These are phyloP conservation scores for Mycosphaerella arachidis DNA, from an alignment of 2,329 filamentous ascomycete genomes.

Conservation along the genomic window DNA sequence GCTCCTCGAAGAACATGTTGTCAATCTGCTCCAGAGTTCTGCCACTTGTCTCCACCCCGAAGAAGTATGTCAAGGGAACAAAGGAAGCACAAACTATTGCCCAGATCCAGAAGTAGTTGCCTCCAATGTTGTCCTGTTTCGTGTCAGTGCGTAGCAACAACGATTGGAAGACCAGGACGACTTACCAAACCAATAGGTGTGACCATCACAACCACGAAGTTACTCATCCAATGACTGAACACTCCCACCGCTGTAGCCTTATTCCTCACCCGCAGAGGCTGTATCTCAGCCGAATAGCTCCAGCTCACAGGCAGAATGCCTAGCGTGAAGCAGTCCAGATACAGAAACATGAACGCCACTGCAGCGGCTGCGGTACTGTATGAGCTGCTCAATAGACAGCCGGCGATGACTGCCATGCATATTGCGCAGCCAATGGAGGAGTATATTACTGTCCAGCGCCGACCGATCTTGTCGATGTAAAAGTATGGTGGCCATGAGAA, in stretches of 20 bases:
- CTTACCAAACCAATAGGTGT: slow-evolving; percentile 17
- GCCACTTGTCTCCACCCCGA: slow-evolving; percentile 30
- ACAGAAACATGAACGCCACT: slow-evolving; percentile 45
- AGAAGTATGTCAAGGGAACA: slow-evolving; percentile 43
- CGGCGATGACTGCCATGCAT: slow-evolving; percentile 35
- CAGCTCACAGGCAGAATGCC: slow-evolving; percentile 41
- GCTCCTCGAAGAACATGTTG: slow-evolving; percentile 32
- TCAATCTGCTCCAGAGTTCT: slow-evolving; percentile 27
- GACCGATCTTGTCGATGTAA: slow-evolving; percentile 32
- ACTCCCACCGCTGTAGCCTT: slow-evolving; percentile 47
- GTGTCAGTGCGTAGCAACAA: too few relatives aligned
- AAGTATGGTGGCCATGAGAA: slow-evolving; percentile 33
- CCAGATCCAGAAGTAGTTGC: slow-evolving; percentile 54
- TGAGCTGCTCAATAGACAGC: slow-evolving; percentile 27
- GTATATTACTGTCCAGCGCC: slow-evolving; percentile 28
- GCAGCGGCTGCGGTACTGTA: slow-evolving; percentile 29
- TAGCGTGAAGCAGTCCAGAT: slow-evolving; percentile 52
- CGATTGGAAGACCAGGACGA: too few relatives aligned
- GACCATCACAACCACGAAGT: slow-evolving; percentile 38
- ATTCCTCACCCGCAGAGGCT: slow-evolving; percentile 46
- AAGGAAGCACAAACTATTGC: slow-evolving; percentile 50
- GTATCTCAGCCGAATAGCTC: slow-evolving; percentile 47
- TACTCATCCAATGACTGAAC: slow-evolving; percentile 48
- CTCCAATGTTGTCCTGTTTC: slow-evolving; percentile 29
- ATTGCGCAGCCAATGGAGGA: slow-evolving; percentile 32